Evolutionary conservation across 2,329 filamentous ascomycete genomes (phyloP).

Genomic region (Alternaria gaisen): DNA sequence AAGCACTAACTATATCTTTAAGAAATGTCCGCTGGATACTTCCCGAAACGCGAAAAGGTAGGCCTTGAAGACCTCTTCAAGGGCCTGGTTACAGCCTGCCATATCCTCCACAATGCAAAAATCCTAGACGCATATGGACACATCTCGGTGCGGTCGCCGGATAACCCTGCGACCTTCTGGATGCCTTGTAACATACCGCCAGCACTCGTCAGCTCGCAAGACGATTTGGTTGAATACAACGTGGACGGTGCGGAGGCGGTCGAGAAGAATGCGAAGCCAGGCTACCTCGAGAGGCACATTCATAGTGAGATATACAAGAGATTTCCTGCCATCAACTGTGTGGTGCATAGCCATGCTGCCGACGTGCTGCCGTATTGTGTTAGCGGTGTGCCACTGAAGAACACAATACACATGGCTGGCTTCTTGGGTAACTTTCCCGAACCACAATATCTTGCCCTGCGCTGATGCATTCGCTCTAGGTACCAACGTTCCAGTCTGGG

Average conservation of each 20-base stretch:
- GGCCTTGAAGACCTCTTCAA: slow-evolving; percentile 50
- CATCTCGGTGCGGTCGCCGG: slow-evolving; percentile 62
- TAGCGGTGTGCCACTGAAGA: slow-evolving; percentile 51
- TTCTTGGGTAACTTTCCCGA: slow-evolving; percentile 48
- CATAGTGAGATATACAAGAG: slow-evolving; percentile 58
- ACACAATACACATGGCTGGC: slow-evolving; percentile 54
- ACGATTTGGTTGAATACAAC: slow-evolving; percentile 57
- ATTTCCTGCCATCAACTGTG: slow-evolving; percentile 54
- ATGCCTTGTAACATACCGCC: slow-evolving; percentile 56
- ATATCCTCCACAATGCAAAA: slow-evolving; percentile 64
- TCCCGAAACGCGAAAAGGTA: slow-evolving; percentile 50
- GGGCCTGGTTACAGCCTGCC: slow-evolving; percentile 57
- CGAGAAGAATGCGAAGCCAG: slow-evolving; percentile 44
- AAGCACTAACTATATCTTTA: not conserved
- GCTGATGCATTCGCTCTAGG: slow-evolving; percentile 27
- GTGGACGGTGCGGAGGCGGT: slow-evolving; percentile 52
- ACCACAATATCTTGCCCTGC: not conserved
- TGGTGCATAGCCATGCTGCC: slow-evolving; percentile 56
- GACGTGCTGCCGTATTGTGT: slow-evolving; percentile 56
- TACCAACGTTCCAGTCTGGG: slow-evolving; percentile 48
- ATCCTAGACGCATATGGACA: slow-evolving; percentile 67
- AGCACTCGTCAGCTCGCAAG: slow-evolving; percentile 52
- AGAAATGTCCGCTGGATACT: slow-evolving; percentile 49
- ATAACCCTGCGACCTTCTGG: slow-evolving; percentile 57
- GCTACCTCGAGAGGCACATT: slow-evolving; percentile 56